These are phyloP conservation scores for Aspergillus persii DNA, from an alignment of 2,329 filamentous ascomycete genomes.

Conservation along the genomic window DNA sequence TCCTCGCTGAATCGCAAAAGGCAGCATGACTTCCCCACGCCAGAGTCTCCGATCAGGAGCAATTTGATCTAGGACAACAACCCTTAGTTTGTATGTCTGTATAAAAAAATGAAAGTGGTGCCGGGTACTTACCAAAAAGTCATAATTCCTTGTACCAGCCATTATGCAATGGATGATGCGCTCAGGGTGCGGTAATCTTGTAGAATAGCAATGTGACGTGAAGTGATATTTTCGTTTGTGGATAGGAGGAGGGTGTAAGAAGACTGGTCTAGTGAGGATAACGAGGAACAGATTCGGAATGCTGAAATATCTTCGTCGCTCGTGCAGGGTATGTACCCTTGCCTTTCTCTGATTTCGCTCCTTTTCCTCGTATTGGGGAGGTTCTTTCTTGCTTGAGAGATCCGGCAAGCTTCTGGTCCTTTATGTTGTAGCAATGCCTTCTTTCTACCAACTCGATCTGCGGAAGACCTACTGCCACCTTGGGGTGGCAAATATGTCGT, in stretches of 20 bases:
- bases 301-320: neutral
- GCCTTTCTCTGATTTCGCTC: neutral
- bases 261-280: neutral
- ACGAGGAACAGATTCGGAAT: neutral
- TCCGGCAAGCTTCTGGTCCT: neutral
- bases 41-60: constrained; percentile 92
- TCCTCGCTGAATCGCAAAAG: constrained; percentile 95
- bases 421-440: neutral
- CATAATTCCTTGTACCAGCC: constrained; percentile 98
- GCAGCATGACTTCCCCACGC: constrained; percentile 96
- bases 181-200: too few species aligned
- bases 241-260: neutral
- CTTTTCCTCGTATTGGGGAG: neutral
- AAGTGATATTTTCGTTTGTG: neutral
- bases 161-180: constrained; percentile 49
- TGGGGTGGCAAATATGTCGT: constrained; percentile 11
- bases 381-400: neutral
- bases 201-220: too few species aligned
- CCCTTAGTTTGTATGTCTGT: constrained; percentile 16
- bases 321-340: neutral
- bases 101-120: neutral
- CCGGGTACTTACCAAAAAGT: constrained; percentile 76
- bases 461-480: constrained; percentile 15
- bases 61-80: constrained; percentile 75
- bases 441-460: constrained; percentile 3